Base-by-base conservation (phyloP, 306 rosid genomes). In the Trichosanthes cucumerina region DNA sequence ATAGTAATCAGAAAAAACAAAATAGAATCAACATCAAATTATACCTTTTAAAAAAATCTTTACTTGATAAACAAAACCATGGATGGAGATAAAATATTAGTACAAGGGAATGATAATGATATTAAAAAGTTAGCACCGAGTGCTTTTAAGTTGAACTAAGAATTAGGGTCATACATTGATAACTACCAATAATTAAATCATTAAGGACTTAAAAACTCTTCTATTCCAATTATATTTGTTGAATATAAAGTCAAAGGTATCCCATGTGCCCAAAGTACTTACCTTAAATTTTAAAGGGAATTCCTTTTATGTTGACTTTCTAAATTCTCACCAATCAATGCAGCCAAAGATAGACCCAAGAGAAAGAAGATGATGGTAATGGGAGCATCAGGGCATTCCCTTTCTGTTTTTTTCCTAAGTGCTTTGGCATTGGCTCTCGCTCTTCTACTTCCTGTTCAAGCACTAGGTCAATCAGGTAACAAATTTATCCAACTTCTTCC, bases 231-330 rank as follows among this genome's bases (percentile, higher is more conserved):
- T 18, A 19, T 6, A 64, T 4, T 64, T 64, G 13, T 34, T 59
- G 41, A 58, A 63, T 33, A 7, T 63, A 33, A 63, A 16, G 72
- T 64, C 72, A 64, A 36, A 34, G 26, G 47, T 34, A 34, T 7
- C 72, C 72, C 72, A 64, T 64, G 72, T 64, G 72, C 43, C 21
- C 69, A 62, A 62, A 62, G 43, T 60, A 60, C 68, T 60, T 28
- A 28, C 28, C 5, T 60, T 64, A 64, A 63, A 23, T 65, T 65
- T 13, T 65, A 9, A 58, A 66, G 33, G 46, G 74, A 70, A 41
- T 70, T 23, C 58, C 58, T 46, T 23, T 33, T 64, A 12, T 24
- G 56, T 71, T 71, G 77, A 46, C 77, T 44, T 71, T 46, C 5
- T 15, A 4, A 39, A 39, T 66, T 64, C 23, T 66, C 74, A 66